phyloP scores from a whole-genome alignment of 2,329 filamentous ascomycete species.

The Botryotinia globosa region DNA sequence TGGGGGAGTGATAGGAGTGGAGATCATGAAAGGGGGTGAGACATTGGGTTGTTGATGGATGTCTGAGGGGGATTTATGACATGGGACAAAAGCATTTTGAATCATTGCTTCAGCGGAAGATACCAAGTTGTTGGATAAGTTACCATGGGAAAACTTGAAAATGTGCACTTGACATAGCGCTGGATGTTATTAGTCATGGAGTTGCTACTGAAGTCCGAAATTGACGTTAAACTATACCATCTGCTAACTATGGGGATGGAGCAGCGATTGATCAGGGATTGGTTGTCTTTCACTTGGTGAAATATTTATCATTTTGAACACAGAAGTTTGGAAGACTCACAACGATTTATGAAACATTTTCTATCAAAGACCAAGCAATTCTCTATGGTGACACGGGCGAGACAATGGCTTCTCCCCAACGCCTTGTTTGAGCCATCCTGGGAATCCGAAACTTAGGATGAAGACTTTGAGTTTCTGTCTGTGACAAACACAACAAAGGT shows the following conservation, averaged over 20 bases:
- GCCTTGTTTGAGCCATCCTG: background rate
- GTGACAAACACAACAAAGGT: background rate
- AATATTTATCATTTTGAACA: background rate
- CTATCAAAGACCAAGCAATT: background rate
- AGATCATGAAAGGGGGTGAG: background rate
- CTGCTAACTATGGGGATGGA: background rate
- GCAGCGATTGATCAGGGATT: background rate
- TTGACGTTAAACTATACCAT: conserved; percentile 4
- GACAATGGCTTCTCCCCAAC: background rate
- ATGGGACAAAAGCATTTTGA: background rate
- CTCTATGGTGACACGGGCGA: background rate
- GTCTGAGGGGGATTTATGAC: background rate
- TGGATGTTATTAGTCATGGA: background rate
- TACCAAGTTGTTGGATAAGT: background rate
- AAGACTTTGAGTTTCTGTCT: background rate
- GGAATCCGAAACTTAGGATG: background rate
- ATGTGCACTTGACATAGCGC: background rate
- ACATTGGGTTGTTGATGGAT: background rate
- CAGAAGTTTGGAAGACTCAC: background rate
- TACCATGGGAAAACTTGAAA: background rate
- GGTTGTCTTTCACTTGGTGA: background rate
- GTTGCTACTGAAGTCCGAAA: background rate
- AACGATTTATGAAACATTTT: background rate
- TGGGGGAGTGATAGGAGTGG: background rate
- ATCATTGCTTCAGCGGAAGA: background rate